Evolutionary conservation across 306 rosid genomes (phyloP), one percentile per base, ranked within the genome.

Genomic region (Gynostemma pentaphyllum): DNA sequence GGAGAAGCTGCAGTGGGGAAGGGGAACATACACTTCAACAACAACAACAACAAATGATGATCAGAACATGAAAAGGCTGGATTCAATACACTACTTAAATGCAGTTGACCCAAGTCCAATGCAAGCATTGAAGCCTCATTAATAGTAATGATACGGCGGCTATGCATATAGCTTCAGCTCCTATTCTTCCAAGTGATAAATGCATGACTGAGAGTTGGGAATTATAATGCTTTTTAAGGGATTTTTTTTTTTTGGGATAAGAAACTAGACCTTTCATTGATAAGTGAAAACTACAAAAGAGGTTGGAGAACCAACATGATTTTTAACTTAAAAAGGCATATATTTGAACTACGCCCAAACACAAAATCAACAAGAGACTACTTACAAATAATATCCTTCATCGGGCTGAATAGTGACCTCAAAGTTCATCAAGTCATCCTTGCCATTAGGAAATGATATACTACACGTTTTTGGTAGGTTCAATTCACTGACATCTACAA

Each of bases 341-440:
- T 22, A 37, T 21, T 60, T 5, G 21, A 60, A 39, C 48, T 39
- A 39, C 18, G 14, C 18, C 22, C 22, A 23, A 61, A 61, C 24
- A 64, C 47, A 44, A 14, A 32, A 24, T 41, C 14, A 30, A 6
- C 24, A 7, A n/a, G 22, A 1, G 54, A 36, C 64, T 18, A 64
- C 87, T 78, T 69, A 82, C 87, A 48, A 40, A 56, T 82, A 82
- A 64, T 76, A 82, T 65, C 87, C 87, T 48, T 82, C 87, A 61
- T 82, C 87, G n/a, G 84, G 87, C 36, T 53, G 69, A 59, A 82
- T 68, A 5, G 84, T 66, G 44, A 82, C 87, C 76, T 82, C 87
- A 55, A 82, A 82, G 76, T 76, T 79, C 87, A 82, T 82, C 60
- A 82, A 68, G 44, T 82, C 87, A 28, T 82, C 87, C 76, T 82